Evolutionary conservation across 306 rosid genomes (phyloP), one percentile per base, ranked within the genome.

Genomic region (Prinsepia uniflora): DNA sequence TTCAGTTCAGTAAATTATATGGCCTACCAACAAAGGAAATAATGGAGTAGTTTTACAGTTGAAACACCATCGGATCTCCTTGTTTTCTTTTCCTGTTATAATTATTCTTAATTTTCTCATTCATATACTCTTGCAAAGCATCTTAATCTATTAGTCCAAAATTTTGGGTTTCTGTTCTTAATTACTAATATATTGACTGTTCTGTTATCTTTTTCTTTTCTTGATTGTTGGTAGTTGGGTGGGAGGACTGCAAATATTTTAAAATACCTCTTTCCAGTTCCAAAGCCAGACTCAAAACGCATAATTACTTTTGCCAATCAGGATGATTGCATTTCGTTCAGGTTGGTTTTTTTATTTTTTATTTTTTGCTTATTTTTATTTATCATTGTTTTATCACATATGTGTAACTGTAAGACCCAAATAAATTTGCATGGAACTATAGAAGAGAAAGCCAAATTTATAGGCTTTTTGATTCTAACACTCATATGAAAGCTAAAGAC

Each of bases 231-330:
- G 74, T 82, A 94, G 98, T 80, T 90, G 50, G 96, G 98, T 73
- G 91, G 86, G 73, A 84, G 97, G 82, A 67, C 96, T 40, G 88
- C 91, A 65, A 94, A 84, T 82, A 84, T 94, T 82, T 79, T 94
- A 74, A 90, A 89, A 84, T 73, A 90, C 81, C 92, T 93, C 49
- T 90, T 93, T 74, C 98, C 97, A 0, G 89, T 87, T 78, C 97
- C 99, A 53, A 94, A 94, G 89, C 90, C 88, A 10, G 97, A 94
- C 80, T 84, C 95, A 4, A 94, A 91, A 68, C 96, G 98, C 24
- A 81, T 94, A 20, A 81, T 90, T 65, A 89, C 98, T 59, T 89
- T 90, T 64, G 79, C 92, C 40, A 94, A 94, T 83, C 82, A 83
- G 72, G 87, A 90, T 56, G 97, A 94, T 76, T 89, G 84, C 70